Percentiles rank a stretch among this genome's conserved stretches.
phyloP scores from a whole-genome alignment of 768 basidiomycete species.

The Kwoniella heveanensis region DNA sequence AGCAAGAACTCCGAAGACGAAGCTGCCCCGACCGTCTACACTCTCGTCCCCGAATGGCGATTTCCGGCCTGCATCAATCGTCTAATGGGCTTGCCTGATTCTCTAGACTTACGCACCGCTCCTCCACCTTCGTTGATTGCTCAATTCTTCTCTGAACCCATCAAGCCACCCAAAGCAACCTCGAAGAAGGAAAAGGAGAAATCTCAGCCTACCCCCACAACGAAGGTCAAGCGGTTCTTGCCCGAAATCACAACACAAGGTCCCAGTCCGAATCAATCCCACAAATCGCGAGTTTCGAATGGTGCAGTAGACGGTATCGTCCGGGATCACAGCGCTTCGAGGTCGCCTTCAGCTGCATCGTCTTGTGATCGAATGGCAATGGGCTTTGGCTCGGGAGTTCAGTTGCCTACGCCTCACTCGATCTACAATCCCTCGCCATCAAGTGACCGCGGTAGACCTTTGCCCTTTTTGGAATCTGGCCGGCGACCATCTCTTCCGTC shows the following conservation, averaged over 20 bases:
- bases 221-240: not conserved
- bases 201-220: not conserved
- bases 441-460: not conserved
- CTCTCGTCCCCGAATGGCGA: constrained; percentile 13
- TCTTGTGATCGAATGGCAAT: not conserved
- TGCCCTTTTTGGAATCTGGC: not conserved
- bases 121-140: constrained; percentile 3
- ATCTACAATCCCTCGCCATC: not conserved
- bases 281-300: too few species aligned
- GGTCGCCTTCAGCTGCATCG: not conserved
- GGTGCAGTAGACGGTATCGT: too few species aligned
- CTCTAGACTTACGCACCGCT: constrained; percentile 13
- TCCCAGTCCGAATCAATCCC: not conserved
- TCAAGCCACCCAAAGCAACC: constrained; percentile 3
- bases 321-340: not conserved
- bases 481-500: not conserved
- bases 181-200: constrained; percentile 2
- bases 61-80: constrained; percentile 15
- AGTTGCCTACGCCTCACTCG: constrained; percentile 13
- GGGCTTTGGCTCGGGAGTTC: not conserved
- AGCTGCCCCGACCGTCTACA: constrained; percentile 9
- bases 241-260: not conserved
- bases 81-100: constrained; percentile 17
- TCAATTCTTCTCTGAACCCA: constrained; percentile 6
- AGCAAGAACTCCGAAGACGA: constrained; percentile 17